Percentiles rank a stretch among this genome's conserved stretches.
These are phyloP conservation scores for Claviceps maximensis DNA, from an alignment of 2,329 filamentous ascomycete species.

Conservation along the genomic window DNA sequence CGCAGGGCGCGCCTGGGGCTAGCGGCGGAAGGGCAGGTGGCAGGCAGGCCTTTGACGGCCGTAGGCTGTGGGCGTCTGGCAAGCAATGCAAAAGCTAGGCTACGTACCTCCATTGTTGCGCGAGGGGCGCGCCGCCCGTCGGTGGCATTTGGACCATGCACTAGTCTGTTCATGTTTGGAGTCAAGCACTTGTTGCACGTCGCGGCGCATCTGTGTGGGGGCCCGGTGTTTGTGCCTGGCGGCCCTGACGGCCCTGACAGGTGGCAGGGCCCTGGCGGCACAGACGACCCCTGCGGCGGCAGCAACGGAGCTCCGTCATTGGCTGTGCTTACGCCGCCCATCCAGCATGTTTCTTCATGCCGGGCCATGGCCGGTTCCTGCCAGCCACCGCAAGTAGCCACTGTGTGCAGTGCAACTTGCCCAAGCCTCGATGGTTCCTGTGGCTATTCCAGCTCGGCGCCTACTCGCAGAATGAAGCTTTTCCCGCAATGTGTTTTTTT, in stretches of 20 bases:
- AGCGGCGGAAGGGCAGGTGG: background rate
- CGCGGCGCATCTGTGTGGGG: background rate
- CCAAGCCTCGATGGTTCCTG: too few relatives aligned
- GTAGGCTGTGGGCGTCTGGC: too few relatives aligned
- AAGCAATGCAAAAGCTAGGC: background rate
- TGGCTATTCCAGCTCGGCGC: too few relatives aligned
- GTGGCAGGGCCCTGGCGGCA: background rate
- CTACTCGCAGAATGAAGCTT: too few relatives aligned
- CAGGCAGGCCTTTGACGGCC: too few relatives aligned
- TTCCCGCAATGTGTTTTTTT: too few relatives aligned
- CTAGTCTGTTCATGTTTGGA: too few relatives aligned
- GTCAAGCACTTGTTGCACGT: background rate
- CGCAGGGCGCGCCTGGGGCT: background rate
- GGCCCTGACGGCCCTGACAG: background rate
- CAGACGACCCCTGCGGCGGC: background rate
- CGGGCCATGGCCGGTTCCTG: background rate
- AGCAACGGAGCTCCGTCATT: slow-evolving; percentile 4
- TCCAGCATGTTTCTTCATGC: slow-evolving; percentile 4
- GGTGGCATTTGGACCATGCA: background rate
- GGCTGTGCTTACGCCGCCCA: slow-evolving; percentile 1
- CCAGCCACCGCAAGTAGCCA: too few relatives aligned
- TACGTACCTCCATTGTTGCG: slow-evolving; percentile 3
- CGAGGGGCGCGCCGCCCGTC: background rate
- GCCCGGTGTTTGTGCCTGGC: background rate
- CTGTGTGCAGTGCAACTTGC: background rate